phyloP scores from a whole-genome alignment of 2,329 filamentous ascomycete species.

The Verticillium tricorpus region DNA sequence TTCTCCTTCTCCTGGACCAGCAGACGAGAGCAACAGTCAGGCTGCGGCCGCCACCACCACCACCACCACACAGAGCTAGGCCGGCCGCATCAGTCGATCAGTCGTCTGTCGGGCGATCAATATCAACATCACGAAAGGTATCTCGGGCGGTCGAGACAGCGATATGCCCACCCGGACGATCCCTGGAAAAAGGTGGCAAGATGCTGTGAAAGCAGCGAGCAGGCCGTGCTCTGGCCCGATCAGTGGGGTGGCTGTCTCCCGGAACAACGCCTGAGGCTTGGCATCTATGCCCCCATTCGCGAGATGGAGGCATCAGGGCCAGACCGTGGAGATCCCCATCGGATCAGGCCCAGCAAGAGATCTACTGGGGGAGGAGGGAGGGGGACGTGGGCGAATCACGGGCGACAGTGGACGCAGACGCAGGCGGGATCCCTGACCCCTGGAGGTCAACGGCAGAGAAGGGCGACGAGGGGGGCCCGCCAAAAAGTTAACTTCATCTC shows the following conservation, averaged over 20 bases:
- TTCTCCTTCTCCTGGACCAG: background rate
- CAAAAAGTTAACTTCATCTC: background rate
- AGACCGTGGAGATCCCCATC: background rate
- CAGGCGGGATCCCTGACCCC: background rate
- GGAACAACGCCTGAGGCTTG: background rate
- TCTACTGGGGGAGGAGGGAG: background rate
- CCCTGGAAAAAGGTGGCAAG: background rate
- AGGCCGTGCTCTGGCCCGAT: background rate
- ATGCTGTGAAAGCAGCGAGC: background rate
- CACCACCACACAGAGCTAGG: background rate
- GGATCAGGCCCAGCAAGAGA: background rate
- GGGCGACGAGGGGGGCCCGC: background rate
- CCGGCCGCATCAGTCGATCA: background rate
- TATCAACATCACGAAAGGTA: background rate
- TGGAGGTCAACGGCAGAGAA: background rate
- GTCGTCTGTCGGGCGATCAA: background rate
- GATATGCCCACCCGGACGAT: background rate
- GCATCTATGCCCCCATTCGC: background rate
- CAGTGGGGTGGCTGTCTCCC: too few species aligned
- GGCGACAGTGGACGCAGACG: background rate
- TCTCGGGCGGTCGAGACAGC: background rate
- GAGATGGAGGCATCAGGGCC: background rate
- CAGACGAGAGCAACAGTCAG: background rate
- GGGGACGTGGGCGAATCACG: background rate
- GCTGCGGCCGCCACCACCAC: background rate